Evolutionary conservation across 306 rosid species (phyloP).

Genomic region (Glycine latifolia): DNA sequence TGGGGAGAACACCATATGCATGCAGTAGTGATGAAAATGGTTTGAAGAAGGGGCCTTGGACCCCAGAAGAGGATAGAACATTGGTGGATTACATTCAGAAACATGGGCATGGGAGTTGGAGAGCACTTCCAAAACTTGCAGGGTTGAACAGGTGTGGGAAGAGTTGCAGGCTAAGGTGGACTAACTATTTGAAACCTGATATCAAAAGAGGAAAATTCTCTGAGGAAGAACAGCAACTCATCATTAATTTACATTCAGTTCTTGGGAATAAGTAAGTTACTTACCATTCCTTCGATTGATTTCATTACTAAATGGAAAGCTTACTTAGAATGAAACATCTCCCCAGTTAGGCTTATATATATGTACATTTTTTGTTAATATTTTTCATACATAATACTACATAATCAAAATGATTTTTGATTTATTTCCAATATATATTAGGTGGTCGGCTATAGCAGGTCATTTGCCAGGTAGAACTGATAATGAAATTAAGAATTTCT

Average conservation of each 20-base stretch:
- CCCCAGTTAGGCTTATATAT: no score
- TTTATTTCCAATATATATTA: no score
- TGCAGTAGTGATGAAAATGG: conserved; percentile 44
- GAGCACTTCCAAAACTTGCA: conserved; percentile 78
- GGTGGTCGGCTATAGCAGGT: conserved; percentile 88
- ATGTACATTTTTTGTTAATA: no score
- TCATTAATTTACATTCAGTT: conserved; percentile 69
- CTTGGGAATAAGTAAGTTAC: conserved; percentile 75
- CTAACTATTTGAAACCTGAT: conserved; percentile 79
- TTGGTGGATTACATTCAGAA: conserved; percentile 55
- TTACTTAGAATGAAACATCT: no score
- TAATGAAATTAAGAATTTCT: conserved; percentile 83
- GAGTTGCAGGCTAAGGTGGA: conserved; percentile 84
- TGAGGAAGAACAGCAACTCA: conserved; percentile 65
- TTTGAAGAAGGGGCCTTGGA: conserved; percentile 65
- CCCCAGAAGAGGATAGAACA: conserved; percentile 57
- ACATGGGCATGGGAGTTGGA: conserved; percentile 87
- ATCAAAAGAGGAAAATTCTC: conserved; percentile 81
- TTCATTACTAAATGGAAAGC: no score
- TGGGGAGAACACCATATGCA: conserved; percentile 47
- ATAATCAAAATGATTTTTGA: no score
- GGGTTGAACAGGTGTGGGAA: conserved; percentile 88
- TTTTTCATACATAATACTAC: no score
- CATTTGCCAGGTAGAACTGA: conserved; percentile 87
- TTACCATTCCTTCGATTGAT: no score